Conservation (phyloP, 208 protist genomes). For the Giardia duodenalis region DNA sequence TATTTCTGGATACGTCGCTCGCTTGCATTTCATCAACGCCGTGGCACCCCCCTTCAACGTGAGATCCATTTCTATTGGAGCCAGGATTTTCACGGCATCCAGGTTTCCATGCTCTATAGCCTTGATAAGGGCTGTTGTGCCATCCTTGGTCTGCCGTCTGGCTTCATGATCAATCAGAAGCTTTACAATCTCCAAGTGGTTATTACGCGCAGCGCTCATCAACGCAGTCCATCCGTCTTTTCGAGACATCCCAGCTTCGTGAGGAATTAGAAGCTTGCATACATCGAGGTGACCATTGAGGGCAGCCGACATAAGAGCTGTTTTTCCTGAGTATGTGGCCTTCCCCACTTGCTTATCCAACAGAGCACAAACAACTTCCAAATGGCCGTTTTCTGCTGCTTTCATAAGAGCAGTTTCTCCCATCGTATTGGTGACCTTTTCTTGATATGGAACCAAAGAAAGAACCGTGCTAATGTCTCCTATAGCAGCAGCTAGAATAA, state of each 20-base stretch:
- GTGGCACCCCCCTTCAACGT: not conserved
- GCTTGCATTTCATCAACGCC: not conserved
- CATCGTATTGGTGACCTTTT: not conserved
- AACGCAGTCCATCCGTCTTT: not conserved
- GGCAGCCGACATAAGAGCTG: not conserved
- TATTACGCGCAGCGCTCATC: not conserved
- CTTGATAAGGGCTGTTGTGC: not conserved
- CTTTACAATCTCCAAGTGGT: not conserved
- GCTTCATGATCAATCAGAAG: not conserved
- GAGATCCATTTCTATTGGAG: not conserved
- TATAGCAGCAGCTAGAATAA: not conserved
- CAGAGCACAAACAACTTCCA: not conserved
- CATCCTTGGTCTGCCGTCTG: not conserved
- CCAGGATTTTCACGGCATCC: not conserved
- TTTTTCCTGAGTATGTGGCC: not conserved
- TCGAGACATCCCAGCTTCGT: not conserved
- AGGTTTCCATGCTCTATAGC: not conserved
- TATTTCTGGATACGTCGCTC: not conserved
- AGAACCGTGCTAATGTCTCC: not conserved
- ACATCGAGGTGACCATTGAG: not conserved
- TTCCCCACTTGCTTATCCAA: not conserved
- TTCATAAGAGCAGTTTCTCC: slow-evolving; percentile 6
- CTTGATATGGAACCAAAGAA: not conserved
- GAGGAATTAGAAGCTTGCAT: not conserved
- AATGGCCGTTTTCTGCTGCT: not conserved